Conservation (phyloP, 83 land plant genomes). For the Larix sibirica region DNA sequence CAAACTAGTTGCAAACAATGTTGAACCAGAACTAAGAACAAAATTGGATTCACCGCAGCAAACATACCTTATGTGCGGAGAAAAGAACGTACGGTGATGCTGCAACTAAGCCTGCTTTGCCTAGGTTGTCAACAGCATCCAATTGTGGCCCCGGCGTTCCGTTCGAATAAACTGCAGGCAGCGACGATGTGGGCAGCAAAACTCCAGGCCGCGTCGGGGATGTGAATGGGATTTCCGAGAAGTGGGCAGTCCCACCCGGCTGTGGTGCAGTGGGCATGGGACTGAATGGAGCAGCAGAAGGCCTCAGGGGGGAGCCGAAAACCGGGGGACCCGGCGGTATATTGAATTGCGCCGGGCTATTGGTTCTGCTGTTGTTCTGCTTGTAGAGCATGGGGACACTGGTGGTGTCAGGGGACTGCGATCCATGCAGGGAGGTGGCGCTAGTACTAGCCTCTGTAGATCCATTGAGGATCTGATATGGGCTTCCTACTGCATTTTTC, state of each 20-base stretch:
- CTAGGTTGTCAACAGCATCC: constrained; percentile 23
- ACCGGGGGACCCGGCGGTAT: constrained; percentile 90
- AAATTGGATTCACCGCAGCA: neutral
- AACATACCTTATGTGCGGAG: constrained; percentile 85
- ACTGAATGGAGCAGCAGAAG: constrained; percentile 53
- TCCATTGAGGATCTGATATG: constrained; percentile 17
- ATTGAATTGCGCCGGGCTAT: constrained; percentile 56
- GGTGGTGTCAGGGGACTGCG: constrained; percentile 5
- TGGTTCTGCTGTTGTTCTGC: constrained; percentile 14
- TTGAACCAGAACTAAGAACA: neutral
- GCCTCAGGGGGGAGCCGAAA: constrained; percentile 71
- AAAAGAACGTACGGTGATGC: constrained; percentile 80
- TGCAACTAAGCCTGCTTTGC: constrained; percentile 32
- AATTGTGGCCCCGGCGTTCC: constrained; percentile 44
- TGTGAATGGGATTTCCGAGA: constrained; percentile 67
- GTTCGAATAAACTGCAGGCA: constrained; percentile 42
- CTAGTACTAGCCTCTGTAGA: neutral
- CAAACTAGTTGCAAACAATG: neutral
- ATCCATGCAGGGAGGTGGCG: neutral
- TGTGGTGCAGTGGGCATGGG: constrained; percentile 16
- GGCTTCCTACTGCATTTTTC: neutral
- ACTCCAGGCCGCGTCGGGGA: constrained; percentile 41
- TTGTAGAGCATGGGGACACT: constrained; percentile 4
- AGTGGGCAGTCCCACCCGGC: constrained; percentile 16
- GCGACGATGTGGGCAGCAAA: constrained; percentile 34